Percentiles rank a stretch among this genome's conserved stretches.
phyloP scores from a whole-genome alignment of 202 grass and related monocot species.

The Musa balbisiana region DNA sequence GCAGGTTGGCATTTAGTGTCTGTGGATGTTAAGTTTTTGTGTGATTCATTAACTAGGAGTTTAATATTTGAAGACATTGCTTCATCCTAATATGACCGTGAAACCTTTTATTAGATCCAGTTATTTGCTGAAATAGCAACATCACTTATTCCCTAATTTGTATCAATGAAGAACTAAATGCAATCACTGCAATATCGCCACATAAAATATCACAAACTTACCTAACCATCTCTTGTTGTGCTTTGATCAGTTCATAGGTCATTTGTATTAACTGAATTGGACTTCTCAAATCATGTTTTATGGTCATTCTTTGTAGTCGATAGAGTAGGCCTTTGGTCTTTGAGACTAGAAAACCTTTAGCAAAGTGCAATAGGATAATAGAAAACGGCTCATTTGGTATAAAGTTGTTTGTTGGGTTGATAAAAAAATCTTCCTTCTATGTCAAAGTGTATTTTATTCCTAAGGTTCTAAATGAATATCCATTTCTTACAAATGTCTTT shows the following conservation, averaged over 20 bases:
- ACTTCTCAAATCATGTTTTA: not conserved
- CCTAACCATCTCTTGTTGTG: not conserved
- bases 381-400: not conserved
- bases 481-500: no score
- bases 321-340: not conserved
- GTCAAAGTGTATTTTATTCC: no score
- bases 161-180: not conserved
- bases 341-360: not conserved
- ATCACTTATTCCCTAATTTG: not conserved
- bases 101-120: not conserved
- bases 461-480: no score
- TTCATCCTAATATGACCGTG: not conserved
- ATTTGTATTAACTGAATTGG: not conserved
- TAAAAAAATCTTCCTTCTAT: not conserved
- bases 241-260: not conserved
- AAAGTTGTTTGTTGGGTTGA: not conserved
- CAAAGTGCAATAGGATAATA: not conserved
- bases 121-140: not conserved
- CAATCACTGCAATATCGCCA: not conserved
- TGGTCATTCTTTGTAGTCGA: not conserved
- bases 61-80: not conserved
- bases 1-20: slow-evolving; percentile 41
- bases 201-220: not conserved
- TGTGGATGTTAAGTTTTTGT: not conserved
- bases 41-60: not conserved